Evolutionary conservation across 768 basidiomycete species (phyloP).

Genomic region (Steccherinum ochraceum): DNA sequence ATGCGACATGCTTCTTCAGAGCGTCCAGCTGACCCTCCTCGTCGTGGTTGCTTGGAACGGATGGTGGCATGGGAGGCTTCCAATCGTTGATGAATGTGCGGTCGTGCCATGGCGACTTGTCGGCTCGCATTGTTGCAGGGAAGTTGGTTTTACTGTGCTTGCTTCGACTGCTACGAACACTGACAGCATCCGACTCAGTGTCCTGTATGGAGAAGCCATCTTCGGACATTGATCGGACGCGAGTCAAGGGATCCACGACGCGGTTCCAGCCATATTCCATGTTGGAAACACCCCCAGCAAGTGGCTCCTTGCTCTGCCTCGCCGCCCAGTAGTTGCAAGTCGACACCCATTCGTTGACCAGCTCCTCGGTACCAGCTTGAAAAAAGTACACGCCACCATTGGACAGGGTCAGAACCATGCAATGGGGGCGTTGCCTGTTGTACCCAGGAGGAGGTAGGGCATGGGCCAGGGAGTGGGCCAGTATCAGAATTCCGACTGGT

Average conservation of each 20-base stretch:
- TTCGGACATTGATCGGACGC: constrained; percentile 52
- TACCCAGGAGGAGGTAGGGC: constrained; percentile 89
- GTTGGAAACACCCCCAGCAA: constrained; percentile 94
- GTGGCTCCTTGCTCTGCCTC: constrained; percentile 88
- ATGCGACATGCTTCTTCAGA: constrained; percentile 71
- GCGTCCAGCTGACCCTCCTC: constrained; percentile 93
- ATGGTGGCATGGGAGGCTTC: constrained; percentile 85
- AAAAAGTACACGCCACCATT: constrained; percentile 94
- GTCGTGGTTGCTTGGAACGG: constrained; percentile 78
- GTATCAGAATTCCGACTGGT: constrained; percentile 71
- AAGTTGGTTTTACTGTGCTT: constrained; percentile 71
- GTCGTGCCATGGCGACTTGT: constrained; percentile 72
- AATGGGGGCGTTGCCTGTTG: constrained; percentile 83
- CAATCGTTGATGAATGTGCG: constrained; percentile 83
- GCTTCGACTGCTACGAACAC: constrained; percentile 70
- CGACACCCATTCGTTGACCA: constrained; percentile 98
- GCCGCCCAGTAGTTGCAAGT: constrained; percentile 99
- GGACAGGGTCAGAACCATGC: constrained; percentile 88
- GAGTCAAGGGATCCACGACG: constrained; percentile 46
- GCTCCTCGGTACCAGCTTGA: constrained; percentile 96
- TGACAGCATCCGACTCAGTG: constrained; percentile 58
- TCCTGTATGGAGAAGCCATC: constrained; percentile 36
- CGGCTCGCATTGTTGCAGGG: constrained; percentile 53
- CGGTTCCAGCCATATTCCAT: constrained; percentile 99
- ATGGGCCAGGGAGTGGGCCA: constrained; percentile 86